Base-by-base conservation (phyloP, 305 asterid genomes). In the Solanum hybrid region DNA sequence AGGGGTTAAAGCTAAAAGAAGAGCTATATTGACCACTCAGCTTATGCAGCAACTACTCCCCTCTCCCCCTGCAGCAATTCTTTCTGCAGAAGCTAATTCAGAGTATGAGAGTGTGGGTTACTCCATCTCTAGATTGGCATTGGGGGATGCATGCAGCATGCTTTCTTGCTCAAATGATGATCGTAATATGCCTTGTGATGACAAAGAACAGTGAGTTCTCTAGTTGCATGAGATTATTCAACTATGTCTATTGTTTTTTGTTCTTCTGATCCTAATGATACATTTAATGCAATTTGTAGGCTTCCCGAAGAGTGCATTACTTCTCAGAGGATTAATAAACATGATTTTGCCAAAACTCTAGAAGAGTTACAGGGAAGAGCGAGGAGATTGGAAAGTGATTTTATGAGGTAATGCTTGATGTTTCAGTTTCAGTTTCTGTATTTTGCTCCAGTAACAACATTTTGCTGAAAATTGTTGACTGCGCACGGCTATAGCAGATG, bases 31-130 rank as follows among this genome's bases (percentile, higher is more conserved):
- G 93, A 92, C 96, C 31, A 94, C 98, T 29, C 96, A 94, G 73
- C 99, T 97, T 84, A 95, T 96, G 96, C 97, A 97, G 94, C 97
- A 96, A 91, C 90, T 97, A 87, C 85, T 96, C 91, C 93, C 84
- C 89, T 93, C 97, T 86, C 91, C 97, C 36, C 93, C 93, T 51
- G 92, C 93, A 39, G 90, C 90, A 86, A 90, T 95, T 90, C 93
- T 95, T 85, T 92, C 94, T 80, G 84, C 90, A 57, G 95, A 94
- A 90, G 93, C 94, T 81, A 91, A 90, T 82, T 82, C 89, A 67
- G 90, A 87, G 73, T 91, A 87, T 86, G 95, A 93, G 89, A 90
- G 85, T 89, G 90, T 92, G 89, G 91, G 90, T 46, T 97, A 95
- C 92, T 39, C 88, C 87, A 91, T 92, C 61, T 90, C 95, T 78